These are phyloP conservation scores for Cordyceps javanica DNA, from an alignment of 2,329 filamentous ascomycete genomes.

Conservation along the genomic window DNA sequence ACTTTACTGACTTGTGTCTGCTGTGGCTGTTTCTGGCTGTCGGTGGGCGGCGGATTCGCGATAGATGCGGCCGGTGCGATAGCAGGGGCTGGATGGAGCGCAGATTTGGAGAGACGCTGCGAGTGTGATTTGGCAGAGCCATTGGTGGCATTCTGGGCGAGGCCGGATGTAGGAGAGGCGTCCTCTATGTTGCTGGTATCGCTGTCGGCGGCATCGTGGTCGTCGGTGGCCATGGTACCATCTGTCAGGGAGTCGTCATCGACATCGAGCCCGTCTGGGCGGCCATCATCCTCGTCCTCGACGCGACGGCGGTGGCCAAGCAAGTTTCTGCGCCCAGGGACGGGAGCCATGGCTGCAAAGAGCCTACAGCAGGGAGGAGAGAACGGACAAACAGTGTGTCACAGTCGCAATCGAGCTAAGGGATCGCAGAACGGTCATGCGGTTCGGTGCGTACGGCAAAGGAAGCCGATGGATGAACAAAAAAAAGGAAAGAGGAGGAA, in stretches of 20 bases:
- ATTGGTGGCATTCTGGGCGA: constrained; percentile 35
- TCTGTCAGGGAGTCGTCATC: constrained; percentile 63
- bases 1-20: constrained; percentile 12
- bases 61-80: neutral
- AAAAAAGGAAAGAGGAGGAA: neutral
- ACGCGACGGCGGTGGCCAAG: constrained; percentile 62
- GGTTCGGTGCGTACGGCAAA: neutral
- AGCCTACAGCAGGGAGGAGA: constrained; percentile 14
- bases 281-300: constrained; percentile 64
- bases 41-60: neutral
- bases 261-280: constrained; percentile 47
- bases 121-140: constrained; percentile 34
- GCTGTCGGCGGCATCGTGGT: constrained; percentile 54
- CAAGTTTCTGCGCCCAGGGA: constrained; percentile 55
- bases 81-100: neutral
- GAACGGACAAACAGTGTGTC: constrained; percentile 19
- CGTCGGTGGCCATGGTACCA: constrained; percentile 56
- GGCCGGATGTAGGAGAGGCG: constrained; percentile 43
- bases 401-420: constrained; percentile 13
- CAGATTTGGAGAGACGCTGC: constrained; percentile 18
- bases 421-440: constrained; percentile 9
- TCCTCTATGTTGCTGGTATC: constrained; percentile 59
- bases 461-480: neutral
- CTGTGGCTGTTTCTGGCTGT: neutral
- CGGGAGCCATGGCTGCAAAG: constrained; percentile 34